A percentile compares a stretch with the other conserved stretches of the same genome.
Conservation (phyloP, 2,329 filamentous ascomycete species). For the Fonsecaea monophora region DNA sequence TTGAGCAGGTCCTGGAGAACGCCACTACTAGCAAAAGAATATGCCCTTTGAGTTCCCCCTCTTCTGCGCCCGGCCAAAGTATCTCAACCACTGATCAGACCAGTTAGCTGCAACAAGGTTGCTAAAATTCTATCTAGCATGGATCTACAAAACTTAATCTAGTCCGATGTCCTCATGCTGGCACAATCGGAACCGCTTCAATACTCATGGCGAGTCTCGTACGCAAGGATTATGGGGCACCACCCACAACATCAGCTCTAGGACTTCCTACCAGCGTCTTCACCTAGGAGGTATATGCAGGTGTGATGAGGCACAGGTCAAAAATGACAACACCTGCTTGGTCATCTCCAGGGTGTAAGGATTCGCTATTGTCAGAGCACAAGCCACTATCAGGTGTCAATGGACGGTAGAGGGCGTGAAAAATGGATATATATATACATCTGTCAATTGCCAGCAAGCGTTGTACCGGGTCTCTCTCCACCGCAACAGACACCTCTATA, state of each 20-base stretch:
- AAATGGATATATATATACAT: neutral
- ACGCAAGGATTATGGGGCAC: neutral
- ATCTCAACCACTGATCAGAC: neutral
- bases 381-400: no score
- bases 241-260: neutral
- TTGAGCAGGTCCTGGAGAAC: neutral
- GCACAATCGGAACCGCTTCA: neutral
- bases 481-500: neutral
- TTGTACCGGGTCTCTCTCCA: neutral
- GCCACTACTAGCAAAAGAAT: neutral
- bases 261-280: neutral
- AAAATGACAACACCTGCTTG: neutral
- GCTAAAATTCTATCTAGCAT: neutral
- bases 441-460: neutral
- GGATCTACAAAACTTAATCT: neutral
- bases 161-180: no score
- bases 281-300: neutral
- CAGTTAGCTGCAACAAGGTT: neutral
- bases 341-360: no score
- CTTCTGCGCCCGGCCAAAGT: neutral
- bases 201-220: neutral
- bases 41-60: neutral
- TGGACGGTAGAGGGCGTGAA: neutral
- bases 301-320: neutral
- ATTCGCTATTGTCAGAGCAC: no score